phyloP scores from a whole-genome alignment of 2,329 filamentous ascomycete species.

The Fusarium begoniae region DNA sequence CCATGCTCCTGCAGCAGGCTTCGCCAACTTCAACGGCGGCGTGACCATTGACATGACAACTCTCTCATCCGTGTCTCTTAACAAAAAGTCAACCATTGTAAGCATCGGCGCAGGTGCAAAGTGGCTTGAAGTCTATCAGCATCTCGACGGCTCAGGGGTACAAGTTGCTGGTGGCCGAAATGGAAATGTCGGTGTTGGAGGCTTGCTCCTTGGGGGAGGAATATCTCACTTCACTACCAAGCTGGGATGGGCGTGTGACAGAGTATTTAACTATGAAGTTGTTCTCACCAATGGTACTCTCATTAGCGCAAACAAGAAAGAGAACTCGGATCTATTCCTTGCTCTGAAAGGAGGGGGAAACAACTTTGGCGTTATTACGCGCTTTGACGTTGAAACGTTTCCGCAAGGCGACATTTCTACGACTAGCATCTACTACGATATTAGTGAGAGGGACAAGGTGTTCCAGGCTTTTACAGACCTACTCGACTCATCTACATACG shows the following conservation, averaged over 20 bases:
- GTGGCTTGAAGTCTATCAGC: background rate
- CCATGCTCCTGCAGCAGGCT: constrained; percentile 3
- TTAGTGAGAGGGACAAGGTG: background rate
- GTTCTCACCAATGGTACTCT: background rate
- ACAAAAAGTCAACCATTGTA: background rate
- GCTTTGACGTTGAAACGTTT: background rate
- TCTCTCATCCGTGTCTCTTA: background rate
- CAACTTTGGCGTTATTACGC: background rate
- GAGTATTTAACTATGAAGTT: background rate
- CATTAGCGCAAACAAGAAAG: background rate
- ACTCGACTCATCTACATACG: background rate
- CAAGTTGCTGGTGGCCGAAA: constrained; percentile 1
- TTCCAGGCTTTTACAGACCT: background rate
- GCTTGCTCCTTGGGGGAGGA: background rate
- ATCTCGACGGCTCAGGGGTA: background rate
- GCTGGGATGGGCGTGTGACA: background rate
- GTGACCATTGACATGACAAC: constrained; percentile 7
- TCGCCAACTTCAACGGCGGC: background rate
- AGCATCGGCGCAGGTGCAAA: background rate
- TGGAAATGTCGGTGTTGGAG: constrained; percentile 4
- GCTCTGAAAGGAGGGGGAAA: constrained; percentile 2
- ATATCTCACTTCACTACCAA: constrained; percentile 6
- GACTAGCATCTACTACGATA: background rate
- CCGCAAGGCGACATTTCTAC: background rate
- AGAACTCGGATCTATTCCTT: background rate